phyloP scores from a whole-genome alignment of 495 filamentous ascomycete species.

The Daldinia decipiens region DNA sequence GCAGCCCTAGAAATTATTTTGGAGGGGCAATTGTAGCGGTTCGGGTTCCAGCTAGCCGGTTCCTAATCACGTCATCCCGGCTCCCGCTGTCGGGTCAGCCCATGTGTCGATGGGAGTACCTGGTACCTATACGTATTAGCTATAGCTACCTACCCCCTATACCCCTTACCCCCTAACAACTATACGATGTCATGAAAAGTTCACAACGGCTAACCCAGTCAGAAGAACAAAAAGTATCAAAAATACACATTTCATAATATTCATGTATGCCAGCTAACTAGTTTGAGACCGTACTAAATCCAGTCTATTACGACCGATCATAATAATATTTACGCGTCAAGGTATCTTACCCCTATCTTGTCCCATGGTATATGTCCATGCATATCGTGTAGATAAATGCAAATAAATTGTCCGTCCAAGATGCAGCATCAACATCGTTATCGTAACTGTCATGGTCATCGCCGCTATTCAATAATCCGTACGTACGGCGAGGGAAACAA shows the following conservation, averaged over 20 bases:
- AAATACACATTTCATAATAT: slow-evolving; percentile 4
- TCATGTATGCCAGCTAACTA: slow-evolving; percentile 5
- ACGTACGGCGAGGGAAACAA: slow-evolving; percentile 82
- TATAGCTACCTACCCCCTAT: too few species aligned
- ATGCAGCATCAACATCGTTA: not conserved
- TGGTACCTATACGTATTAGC: too few species aligned
- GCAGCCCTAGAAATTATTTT: slow-evolving; percentile 2
- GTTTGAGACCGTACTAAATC: not conserved
- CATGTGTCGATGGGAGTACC: not conserved
- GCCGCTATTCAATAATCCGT: slow-evolving; percentile 48
- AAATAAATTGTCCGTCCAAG: slow-evolving; percentile 1
- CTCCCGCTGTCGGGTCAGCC: slow-evolving; percentile 30
- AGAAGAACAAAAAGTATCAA: too few species aligned
- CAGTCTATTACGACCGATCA: not conserved
- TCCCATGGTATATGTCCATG: slow-evolving; percentile 7
- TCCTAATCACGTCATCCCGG: slow-evolving; percentile 42
- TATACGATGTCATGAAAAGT: too few species aligned
- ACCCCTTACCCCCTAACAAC: too few species aligned
- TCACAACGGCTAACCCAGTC: too few species aligned
- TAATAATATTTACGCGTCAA: slow-evolving; percentile 5
- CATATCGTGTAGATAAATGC: slow-evolving; percentile 5
- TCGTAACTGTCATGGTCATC: slow-evolving; percentile 6
- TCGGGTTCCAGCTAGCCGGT: slow-evolving; percentile 37
- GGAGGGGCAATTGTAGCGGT: slow-evolving; percentile 10
- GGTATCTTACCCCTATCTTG: slow-evolving; percentile 26